Evolutionary conservation across 2,329 filamentous ascomycete genomes (phyloP).

Genomic region (Fusarium oxysporum): DNA sequence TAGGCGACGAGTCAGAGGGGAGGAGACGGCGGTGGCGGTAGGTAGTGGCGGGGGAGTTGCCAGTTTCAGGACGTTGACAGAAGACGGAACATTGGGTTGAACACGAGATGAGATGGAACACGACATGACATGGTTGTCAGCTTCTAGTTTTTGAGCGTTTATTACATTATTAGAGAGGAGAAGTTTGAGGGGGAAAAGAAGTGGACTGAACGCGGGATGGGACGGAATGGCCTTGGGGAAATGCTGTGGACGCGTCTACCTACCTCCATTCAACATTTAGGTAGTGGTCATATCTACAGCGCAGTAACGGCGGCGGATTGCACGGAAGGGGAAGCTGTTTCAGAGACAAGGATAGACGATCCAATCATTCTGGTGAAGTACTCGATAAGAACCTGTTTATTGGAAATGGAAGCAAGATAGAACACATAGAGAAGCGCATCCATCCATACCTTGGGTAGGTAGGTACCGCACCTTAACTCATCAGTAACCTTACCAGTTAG

Average conservation of each 20-base stretch:
- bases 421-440: neutral
- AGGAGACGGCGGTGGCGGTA: slow-evolving; percentile 3
- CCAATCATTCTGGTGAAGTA: slow-evolving; percentile 6
- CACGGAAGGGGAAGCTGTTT: slow-evolving; percentile 8
- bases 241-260: slow-evolving; percentile 11
- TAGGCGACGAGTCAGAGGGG: slow-evolving; percentile 8
- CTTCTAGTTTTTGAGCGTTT: neutral
- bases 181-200: slow-evolving; percentile 10
- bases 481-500: neutral
- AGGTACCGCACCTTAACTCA: neutral
- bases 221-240: slow-evolving; percentile 27
- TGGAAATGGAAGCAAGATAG: neutral
- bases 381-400: neutral
- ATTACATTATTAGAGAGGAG: slow-evolving; percentile 4
- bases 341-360: slow-evolving; percentile 2
- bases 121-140: slow-evolving; percentile 14
- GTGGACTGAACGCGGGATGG: slow-evolving; percentile 24
- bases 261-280: neutral
- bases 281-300: neutral
- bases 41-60: slow-evolving; percentile 19
- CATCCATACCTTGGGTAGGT: neutral
- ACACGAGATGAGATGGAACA: slow-evolving; percentile 15
- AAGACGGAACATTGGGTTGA: slow-evolving; percentile 11
- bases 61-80: slow-evolving; percentile 26
- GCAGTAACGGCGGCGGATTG: neutral